Conservation (phyloP, 768 basidiomycete genomes). For the Mycena vitilis region DNA sequence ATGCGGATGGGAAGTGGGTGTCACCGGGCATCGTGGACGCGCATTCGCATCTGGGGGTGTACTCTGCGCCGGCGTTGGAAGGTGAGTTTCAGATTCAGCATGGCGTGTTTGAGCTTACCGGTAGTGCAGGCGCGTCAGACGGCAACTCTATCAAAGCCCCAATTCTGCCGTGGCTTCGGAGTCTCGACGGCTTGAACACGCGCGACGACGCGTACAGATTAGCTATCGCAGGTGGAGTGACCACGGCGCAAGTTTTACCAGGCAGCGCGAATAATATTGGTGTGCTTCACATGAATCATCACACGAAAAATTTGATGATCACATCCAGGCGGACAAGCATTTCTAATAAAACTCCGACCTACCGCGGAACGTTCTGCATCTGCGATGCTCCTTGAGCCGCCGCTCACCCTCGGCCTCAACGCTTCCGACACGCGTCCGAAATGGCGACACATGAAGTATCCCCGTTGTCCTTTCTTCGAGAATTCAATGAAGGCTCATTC, state of each 20-base stretch:
- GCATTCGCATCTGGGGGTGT: constrained; percentile 67
- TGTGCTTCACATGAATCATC: constrained; percentile 33
- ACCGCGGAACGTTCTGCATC: constrained; percentile 74
- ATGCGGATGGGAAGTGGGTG: constrained; percentile 75
- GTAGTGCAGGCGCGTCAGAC: constrained; percentile 57
- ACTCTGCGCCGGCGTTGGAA: constrained; percentile 47
- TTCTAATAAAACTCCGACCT: constrained; percentile 77
- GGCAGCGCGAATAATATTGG: constrained; percentile 75
- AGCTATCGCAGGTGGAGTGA: constrained; percentile 75
- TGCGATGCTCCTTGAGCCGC: constrained; percentile 79
- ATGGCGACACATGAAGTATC: constrained; percentile 84
- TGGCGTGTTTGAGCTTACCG: constrained; percentile 2
- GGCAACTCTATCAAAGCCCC: constrained; percentile 66
- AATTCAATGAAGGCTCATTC: too few relatives aligned
- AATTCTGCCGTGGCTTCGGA: constrained; percentile 72
- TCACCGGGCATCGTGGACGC: constrained; percentile 69
- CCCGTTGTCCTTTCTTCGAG: not conserved
- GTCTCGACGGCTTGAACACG: constrained; percentile 81
- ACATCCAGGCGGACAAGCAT: constrained; percentile 75
- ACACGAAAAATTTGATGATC: not conserved
- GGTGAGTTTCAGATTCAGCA: constrained; percentile 35
- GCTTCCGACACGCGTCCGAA: constrained; percentile 46
- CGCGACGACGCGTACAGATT: constrained; percentile 72
- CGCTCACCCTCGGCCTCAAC: constrained; percentile 60
- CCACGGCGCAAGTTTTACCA: constrained; percentile 78